phyloP scores from a whole-genome alignment of 805 yeast genomes.

The Candida nanaspora region DNA sequence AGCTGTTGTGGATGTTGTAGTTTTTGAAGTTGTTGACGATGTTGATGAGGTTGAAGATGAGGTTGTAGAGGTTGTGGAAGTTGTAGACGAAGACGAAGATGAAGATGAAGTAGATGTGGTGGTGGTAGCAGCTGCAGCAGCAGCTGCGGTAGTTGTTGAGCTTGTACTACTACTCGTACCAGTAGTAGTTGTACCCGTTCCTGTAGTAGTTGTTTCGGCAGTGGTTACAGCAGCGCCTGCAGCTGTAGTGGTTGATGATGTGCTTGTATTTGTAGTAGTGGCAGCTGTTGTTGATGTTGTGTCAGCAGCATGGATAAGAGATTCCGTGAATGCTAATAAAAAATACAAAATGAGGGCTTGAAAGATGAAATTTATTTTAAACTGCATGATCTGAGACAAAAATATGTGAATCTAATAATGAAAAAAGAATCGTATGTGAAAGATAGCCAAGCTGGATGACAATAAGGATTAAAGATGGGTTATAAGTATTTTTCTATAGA shows the following conservation, averaged over 20 bases:
- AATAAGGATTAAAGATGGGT: no score
- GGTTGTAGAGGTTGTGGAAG: constrained; percentile 1
- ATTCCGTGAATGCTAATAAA: no score
- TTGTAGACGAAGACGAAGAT: constrained; percentile 1
- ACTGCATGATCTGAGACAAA: no score
- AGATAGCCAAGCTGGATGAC: no score
- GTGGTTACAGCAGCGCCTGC: neutral
- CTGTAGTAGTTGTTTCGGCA: neutral
- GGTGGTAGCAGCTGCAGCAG: neutral
- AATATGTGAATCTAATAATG: no score
- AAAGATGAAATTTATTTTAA: no score
- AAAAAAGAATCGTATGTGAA: no score
- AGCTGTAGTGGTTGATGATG: neutral
- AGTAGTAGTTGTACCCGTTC: neutral
- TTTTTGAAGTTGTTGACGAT: constrained; percentile 1
- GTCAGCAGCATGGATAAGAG: neutral
- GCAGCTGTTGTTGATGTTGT: neutral
- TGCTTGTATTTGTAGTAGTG: neutral
- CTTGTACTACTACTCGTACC: no score
- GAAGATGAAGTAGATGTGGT: neutral
- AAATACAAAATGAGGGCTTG: no score
- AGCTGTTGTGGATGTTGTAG: constrained; percentile 3
- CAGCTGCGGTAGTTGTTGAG: neutral
- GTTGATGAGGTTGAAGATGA: constrained; percentile 1
- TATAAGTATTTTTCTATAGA: no score